Evolutionary conservation across 2,329 filamentous ascomycete genomes (phyloP).

Genomic region (Arthroderma sp.): DNA sequence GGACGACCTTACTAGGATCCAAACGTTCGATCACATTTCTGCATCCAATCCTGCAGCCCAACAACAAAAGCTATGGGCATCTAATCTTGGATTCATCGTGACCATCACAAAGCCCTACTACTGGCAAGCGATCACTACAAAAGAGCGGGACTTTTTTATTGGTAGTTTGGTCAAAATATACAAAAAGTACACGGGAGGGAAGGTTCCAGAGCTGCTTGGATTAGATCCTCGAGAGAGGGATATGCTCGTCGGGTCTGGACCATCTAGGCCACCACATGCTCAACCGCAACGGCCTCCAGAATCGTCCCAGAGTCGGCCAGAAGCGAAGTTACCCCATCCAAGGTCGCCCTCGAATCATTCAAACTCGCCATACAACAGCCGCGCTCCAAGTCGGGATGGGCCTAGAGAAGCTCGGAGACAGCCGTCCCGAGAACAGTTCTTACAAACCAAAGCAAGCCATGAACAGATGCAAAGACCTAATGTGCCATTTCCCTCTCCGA

Average conservation of each 20-base stretch:
- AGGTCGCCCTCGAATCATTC: constrained; percentile 16
- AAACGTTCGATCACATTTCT: constrained; percentile 59
- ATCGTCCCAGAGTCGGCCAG: constrained; percentile 14
- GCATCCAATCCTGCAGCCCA: constrained; percentile 47
- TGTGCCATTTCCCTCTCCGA: constrained; percentile 18
- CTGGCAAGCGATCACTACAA: constrained; percentile 84
- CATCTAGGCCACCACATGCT: constrained; percentile 4
- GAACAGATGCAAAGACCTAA: constrained; percentile 26
- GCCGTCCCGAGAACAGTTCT: constrained; percentile 24
- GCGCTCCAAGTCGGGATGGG: constrained; percentile 26
- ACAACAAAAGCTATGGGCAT: constrained; percentile 60
- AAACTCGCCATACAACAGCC: constrained; percentile 20
- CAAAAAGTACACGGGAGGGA: constrained; percentile 86
- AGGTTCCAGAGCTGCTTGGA: constrained; percentile 61
- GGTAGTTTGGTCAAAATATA: constrained; percentile 93
- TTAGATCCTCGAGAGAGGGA: constrained; percentile 73
- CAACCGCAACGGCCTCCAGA: constrained; percentile 14
- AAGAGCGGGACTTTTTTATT: constrained; percentile 98
- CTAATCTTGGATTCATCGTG: constrained; percentile 71
- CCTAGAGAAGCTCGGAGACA: constrained; percentile 19
- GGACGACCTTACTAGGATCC: constrained; percentile 72
- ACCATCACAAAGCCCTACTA: constrained; percentile 91
- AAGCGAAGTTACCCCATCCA: constrained; percentile 16
- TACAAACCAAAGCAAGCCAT: constrained; percentile 25
- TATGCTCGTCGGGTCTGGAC: constrained; percentile 48